Base-by-base conservation (phyloP, 1,284 basidiomycete genomes). In the Malassezia psittaci region DNA sequence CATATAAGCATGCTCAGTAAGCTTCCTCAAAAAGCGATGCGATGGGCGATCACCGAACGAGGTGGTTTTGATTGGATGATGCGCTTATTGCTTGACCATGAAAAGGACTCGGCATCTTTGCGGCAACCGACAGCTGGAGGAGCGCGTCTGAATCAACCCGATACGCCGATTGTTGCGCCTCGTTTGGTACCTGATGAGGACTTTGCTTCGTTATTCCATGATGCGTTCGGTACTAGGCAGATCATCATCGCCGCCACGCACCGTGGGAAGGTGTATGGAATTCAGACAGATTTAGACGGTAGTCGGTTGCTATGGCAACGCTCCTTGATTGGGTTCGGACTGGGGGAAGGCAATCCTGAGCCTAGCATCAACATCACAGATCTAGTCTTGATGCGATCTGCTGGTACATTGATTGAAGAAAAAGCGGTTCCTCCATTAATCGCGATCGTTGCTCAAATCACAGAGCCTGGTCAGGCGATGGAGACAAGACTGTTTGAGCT, bases 161-260 rank as follows among this genome's bases (percentile, higher is more conserved):
- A 34, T 52, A 51, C 38, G 21, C 33, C 46, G n/a, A n/a, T 38
- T 16, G 39, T 59, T 21, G 66, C 66, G 33, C 57, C 63, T 15
- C 66, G 66, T 13, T 33, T 52, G 11, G 65, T 65, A n/a, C 49
- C 60, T 5, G 48, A 52, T 53, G 63, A 64, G 36, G 48, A 56
- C 15, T 56, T 61, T 2, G 59, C 56, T n/a, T 45, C 43, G 13
- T 61, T 70, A 15, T 65, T 60, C 57, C 62, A 63, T 24, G 88
- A 94, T 68, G 77, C 83, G 1, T 94, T 93, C 70, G 90, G 89
- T 0, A 88, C 94, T 75, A 81, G 86, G 45, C 88, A 94, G 74
- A 75, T 96, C 38, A 80, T 91, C 47, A 81, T 94, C 2, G 80
- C 80, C 3, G 85, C 83, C 0, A 88, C 87, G 1, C 64, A 77